Evolutionary conservation across 2,329 filamentous ascomycete species (phyloP), one percentile per base, ranked within the genome.

Genomic region (Aspergillus intermedius): DNA sequence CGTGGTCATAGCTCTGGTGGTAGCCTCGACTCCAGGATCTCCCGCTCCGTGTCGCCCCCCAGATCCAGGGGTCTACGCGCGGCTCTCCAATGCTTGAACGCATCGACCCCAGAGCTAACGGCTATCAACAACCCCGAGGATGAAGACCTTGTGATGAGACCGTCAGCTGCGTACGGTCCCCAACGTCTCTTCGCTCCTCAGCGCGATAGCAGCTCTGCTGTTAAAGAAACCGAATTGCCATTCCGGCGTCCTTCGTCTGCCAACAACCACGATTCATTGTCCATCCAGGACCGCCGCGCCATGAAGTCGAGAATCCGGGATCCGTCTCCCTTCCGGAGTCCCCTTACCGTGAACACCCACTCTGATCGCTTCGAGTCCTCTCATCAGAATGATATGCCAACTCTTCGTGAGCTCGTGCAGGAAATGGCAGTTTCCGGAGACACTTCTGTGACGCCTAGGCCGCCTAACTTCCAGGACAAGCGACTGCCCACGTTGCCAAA

Each of bases 401-500:
- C 37, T 21, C 37, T 40, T 9, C 37, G 37, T 19, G 41, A 53
- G 8, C 57, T 59, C 8, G 55, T 54, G 4, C 47, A 54, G 19
- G 50, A 57, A 30, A 47, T 49, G 19, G 42, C 28, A 3, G 50
- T 45, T 25, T 54, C 53, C 6, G 50, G 56, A 15, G 59, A 60
- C 21, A 30, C 25, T 6, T 48, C 55, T 17, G 52, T 52, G 12
- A 65, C 63, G 1, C 61, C 59, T 25, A 62, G 58, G 4, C 57
- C 61, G 7, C 48, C 61, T 2, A 57, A 64, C 47, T 52, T 62
- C 15, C 57, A 56, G 28, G 60, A 68, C 15, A 74, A 75, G 51
- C 59, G 72, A 37, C 61, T 75, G 19, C 72, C 72, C 5, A 73
- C 71, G 6, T 60, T 74, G 17, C 72, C 72, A 7, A 74, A 74